Evolutionary conservation across 2,329 filamentous ascomycete species (phyloP), one percentile per base, ranked within the genome.

Genomic region (Periconia macrospinosa): DNA sequence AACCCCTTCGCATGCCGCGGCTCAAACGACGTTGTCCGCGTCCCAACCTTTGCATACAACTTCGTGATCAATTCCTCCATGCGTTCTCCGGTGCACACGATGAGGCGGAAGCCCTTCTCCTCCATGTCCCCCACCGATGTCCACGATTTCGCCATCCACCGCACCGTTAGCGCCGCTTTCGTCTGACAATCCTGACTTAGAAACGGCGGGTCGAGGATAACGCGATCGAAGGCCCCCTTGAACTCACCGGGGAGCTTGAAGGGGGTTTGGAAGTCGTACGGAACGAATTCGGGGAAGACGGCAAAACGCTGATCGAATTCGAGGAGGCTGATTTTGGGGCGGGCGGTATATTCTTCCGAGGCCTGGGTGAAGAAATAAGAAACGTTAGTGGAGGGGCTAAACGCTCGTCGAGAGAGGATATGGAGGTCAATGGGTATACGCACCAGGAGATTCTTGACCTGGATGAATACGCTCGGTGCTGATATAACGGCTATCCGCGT

Each of bases 161-260:
- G 83, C 17, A 87, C 83, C 1, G 90, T 92, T 63, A 92, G 74
- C 9, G 90, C 89, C 56, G 84, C 88, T 89, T 91, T 92, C 0
- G 88, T 91, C 70, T 93, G 89, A 69, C 90, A 93, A 66, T 93
- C 89, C 57, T 89, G 83, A 69, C 85, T 91, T 35, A 93, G 78
- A 69, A 93, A 93, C 0, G 90, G 90, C 9, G 90, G 90, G 67
- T 94, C 90, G 61, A 83, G 84, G 50, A 92, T 87, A 55, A 93
- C 81, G 50, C 85, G 81, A 71, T 91, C 87, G 45, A 88, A 83
- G 18, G 74, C 77, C 18, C 83, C 84, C 66, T 88, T 90, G 35
- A 92, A 72, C 33, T 81, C 71, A 13, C 70, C 79, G 37, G 87
- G 86, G 15, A 92, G 76, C 62, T 86, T 84, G 30, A 88, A 76